These are phyloP conservation scores for Dictyostelium citrinum DNA, from an alignment of 78 protist genomes.

Conservation along the genomic window DNA sequence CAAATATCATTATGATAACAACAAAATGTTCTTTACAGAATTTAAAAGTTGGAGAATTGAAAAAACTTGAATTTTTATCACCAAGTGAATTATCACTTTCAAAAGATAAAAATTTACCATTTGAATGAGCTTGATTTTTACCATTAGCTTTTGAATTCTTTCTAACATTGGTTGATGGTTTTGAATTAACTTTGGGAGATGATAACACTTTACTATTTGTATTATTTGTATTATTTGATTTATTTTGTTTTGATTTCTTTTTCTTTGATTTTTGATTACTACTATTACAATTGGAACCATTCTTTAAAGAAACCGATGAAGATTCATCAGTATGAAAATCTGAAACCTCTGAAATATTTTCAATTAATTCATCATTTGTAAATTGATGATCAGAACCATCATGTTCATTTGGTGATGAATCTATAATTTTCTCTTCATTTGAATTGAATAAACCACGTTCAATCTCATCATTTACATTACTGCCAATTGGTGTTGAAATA, in stretches of 20 bases:
- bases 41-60: background rate
- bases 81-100: background rate
- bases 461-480: background rate
- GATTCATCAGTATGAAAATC: conserved; percentile 3
- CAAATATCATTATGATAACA: conserved; percentile 16
- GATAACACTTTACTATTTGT: background rate
- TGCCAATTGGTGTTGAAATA: background rate
- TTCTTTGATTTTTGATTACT: background rate
- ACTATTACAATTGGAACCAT: background rate
- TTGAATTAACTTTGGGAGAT: background rate
- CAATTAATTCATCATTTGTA: background rate
- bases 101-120: background rate
- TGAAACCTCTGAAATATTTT: conserved; percentile 9
- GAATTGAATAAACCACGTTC: background rate
- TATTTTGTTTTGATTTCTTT: background rate
- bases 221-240: background rate
- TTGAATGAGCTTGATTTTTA: background rate
- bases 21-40: conserved; percentile 36
- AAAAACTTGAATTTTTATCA: background rate
- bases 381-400: background rate
- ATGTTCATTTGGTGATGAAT: background rate
- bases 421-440: background rate
- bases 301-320: background rate
- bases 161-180: background rate
- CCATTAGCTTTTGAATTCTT: background rate